Conservation (phyloP, 768 basidiomycete species). For the Boletellus sp. region DNA sequence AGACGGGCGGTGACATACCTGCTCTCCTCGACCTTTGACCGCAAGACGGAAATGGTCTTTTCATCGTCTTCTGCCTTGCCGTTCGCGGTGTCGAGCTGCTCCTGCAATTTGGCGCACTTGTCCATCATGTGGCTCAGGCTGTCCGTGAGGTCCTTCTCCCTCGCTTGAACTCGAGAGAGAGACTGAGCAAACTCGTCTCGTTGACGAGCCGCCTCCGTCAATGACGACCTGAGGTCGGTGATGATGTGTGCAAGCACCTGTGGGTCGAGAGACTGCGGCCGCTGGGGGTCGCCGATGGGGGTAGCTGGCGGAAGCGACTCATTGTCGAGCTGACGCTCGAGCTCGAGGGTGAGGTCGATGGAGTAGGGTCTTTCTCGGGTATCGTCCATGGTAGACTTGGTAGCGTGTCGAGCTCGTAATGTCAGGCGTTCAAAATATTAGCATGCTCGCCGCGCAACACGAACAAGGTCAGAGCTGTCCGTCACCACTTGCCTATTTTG, state of each 20-base stretch:
- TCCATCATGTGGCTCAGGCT: constrained; percentile 63
- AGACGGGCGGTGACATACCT: constrained; percentile 43
- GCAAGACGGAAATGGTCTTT: constrained; percentile 68
- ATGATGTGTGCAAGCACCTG: constrained; percentile 75
- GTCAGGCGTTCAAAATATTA: neutral
- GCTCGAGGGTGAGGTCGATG: constrained; percentile 76
- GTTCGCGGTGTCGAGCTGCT: constrained; percentile 48
- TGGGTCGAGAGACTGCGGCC: constrained; percentile 62
- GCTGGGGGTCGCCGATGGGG: constrained; percentile 26
- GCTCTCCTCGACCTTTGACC: constrained; percentile 86
- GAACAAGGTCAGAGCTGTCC: neutral
- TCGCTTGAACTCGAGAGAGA: constrained; percentile 46
- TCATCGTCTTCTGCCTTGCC: constrained; percentile 66
- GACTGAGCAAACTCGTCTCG: constrained; percentile 61
- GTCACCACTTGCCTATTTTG: constrained; percentile 1
- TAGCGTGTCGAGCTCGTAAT: neutral
- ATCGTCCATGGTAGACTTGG: constrained; percentile 32
- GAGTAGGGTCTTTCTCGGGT: constrained; percentile 38
- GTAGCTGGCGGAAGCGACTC: constrained; percentile 56
- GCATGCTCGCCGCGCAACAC: neutral
- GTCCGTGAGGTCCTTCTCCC: constrained; percentile 61
- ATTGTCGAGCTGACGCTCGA: constrained; percentile 70
- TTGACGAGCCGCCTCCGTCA: constrained; percentile 63
- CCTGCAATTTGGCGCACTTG: constrained; percentile 56
- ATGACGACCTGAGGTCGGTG: constrained; percentile 62